Evolutionary conservation across 2,329 filamentous ascomycete species (phyloP).

Genomic region (Calycina marina): DNA sequence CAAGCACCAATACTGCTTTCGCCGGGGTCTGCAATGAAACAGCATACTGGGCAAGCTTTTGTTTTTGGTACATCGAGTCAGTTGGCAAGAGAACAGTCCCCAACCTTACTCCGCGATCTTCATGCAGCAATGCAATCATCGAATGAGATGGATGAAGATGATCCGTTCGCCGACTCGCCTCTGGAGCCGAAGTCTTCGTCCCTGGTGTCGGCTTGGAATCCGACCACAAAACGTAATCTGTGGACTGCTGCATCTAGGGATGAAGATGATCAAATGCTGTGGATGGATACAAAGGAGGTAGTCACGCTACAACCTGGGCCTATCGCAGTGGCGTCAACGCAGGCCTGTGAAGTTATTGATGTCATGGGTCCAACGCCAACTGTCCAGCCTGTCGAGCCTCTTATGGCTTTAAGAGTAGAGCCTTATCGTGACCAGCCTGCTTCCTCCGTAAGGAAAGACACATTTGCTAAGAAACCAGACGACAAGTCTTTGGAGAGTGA

Average conservation of each 20-base stretch:
- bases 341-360: not conserved
- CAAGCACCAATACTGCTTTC: conserved; percentile 45
- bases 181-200: conserved; percentile 13
- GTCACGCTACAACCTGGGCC: not conserved
- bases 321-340: not conserved
- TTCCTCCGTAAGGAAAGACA: too few species aligned
- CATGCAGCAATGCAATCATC: conserved; percentile 47
- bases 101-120: conserved; percentile 46
- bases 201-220: conserved; percentile 5
- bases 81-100: conserved; percentile 57
- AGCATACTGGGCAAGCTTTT: conserved; percentile 57
- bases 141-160: conserved; percentile 28
- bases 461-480: not conserved
- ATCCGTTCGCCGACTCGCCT: conserved; percentile 24
- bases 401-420: not conserved
- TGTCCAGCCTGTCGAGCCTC: not conserved
- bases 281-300: conserved; percentile 16
- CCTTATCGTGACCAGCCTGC: not conserved
- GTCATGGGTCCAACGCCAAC: not conserved
- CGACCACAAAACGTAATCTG: conserved; percentile 28
- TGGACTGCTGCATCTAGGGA: conserved; percentile 62
- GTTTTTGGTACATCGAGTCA: conserved; percentile 82
- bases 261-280: conserved; percentile 44
- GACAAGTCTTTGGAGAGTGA: conserved; percentile 7
- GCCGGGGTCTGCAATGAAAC: conserved; percentile 50